These are phyloP conservation scores for Podila horticola DNA, from an alignment of 192 early-diverging fungal genomes.

Conservation along the genomic window DNA sequence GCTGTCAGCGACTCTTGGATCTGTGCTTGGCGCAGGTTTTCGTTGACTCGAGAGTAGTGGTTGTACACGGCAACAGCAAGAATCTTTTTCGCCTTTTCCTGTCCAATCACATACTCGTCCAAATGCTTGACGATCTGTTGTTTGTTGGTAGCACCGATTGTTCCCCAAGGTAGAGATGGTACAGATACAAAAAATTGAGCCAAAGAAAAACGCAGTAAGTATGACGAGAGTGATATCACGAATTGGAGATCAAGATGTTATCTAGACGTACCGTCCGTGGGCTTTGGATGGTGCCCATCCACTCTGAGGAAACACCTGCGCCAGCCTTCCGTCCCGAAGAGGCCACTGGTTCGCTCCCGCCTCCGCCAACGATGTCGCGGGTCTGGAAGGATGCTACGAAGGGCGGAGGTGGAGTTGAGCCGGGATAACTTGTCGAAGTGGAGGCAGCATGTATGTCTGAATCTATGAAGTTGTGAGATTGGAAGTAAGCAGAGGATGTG, in stretches of 20 bases:
- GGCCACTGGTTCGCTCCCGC: slow-evolving; percentile 3
- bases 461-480: not conserved
- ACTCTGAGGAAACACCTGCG: slow-evolving; percentile 23
- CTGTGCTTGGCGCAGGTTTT: slow-evolving; percentile 68
- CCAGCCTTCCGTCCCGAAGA: slow-evolving; percentile 1
- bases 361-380: slow-evolving; percentile 36
- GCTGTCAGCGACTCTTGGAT: slow-evolving; percentile 43
- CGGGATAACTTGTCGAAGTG: slow-evolving; percentile 15
- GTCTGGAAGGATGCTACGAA: slow-evolving; percentile 17
- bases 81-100: slow-evolving; percentile 84
- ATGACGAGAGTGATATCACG: not conserved
- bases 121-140: slow-evolving; percentile 78
- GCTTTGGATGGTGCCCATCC: slow-evolving; percentile 42
- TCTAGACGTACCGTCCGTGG: slow-evolving; percentile 27
- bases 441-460: slow-evolving; percentile 5
- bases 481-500: not conserved
- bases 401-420: slow-evolving; percentile 8
- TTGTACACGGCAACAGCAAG: slow-evolving; percentile 88
- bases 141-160: not conserved
- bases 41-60: slow-evolving; percentile 81
- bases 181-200: not conserved
- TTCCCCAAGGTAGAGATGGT: not conserved
- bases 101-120: slow-evolving; percentile 90
- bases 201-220: not conserved
- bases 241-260: no score